Base-by-base conservation (phyloP, 805 yeast species). In the Pichia gijzeniarum region DNA sequence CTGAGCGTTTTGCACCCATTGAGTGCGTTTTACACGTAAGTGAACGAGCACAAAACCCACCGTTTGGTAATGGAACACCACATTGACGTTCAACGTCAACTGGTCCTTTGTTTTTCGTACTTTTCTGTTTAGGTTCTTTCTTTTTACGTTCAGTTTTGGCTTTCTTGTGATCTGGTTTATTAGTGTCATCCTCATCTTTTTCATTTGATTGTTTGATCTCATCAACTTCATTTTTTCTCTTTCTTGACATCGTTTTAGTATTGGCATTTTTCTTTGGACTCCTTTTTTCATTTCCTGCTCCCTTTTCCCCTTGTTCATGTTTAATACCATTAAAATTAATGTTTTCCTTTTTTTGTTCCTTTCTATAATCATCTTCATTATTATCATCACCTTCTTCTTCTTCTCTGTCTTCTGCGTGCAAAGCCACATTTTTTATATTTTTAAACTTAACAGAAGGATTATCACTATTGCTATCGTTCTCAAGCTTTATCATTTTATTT, bases 1-100 rank as follows among this genome's bases (percentile, higher is more conserved):
- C 99, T 1, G 96, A 90, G 55, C 99, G 77, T 58, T 93, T 93
- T 22, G 97, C 96, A 30, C 97, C 97, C 96, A 93, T 90, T 1
- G 98, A 87, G 65, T 93, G 99, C 0, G 97, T 89, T 61, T 93
- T 93, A 73, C 99, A 93, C 0, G 99, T 93, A 49, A 93, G 71
- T 0, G 97, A 89, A 41, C 99, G 74, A 4, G 97, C 97, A 71
- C 99, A 93, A 54, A 80, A 83, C 0, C 95, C 95, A n/a, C 97
- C 98, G 53, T 83, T 85, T 0, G 96, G 89, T 49, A 93, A 68
- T 6, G 87, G 85, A 12, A 93, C 98, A 63, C 99, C 99, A 72
- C 99, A 93, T 65, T 93, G 98, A 53, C 78, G 79, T 59, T 89
- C 95, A 40, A 89, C 95, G 62, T 89, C 95, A 20, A 89, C 89